Conservation (phyloP, 2,329 filamentous ascomycete species). For the Coniella vitis region DNA sequence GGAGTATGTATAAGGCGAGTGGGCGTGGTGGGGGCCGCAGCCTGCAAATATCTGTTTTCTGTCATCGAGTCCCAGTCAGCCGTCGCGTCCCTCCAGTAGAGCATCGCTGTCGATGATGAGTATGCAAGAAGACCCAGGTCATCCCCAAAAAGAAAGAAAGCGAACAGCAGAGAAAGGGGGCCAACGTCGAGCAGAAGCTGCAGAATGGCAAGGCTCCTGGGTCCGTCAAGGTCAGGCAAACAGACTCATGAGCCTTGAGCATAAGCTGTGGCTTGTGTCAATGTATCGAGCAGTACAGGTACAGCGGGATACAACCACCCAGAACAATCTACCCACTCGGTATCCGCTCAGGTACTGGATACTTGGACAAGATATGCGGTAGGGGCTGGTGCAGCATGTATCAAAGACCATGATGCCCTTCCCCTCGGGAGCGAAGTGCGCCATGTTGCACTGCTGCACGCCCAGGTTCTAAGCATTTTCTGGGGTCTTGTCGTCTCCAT, state of each 20-base stretch:
- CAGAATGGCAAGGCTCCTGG: slow-evolving; percentile 7
- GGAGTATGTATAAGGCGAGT: too few relatives aligned
- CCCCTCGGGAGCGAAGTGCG: slow-evolving; percentile 9
- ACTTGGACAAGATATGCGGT: slow-evolving; percentile 5
- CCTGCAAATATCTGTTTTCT: too few relatives aligned
- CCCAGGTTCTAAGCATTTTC: slow-evolving; percentile 2
- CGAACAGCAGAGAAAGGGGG: not conserved
- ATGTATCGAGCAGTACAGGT: slow-evolving; percentile 14
- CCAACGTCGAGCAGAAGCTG: not conserved
- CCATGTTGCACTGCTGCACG: slow-evolving; percentile 11
- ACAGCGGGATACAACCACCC: slow-evolving; percentile 14
- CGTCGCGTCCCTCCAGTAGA: not conserved
- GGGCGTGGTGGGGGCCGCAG: too few relatives aligned
- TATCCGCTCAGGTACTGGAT: slow-evolving; percentile 9
- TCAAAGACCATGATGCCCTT: slow-evolving; percentile 5
- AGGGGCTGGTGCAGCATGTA: slow-evolving; percentile 6
- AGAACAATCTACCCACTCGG: slow-evolving; percentile 6
- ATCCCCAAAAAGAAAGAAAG: not conserved
- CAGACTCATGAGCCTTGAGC: slow-evolving; percentile 9
- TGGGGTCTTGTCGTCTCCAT: slow-evolving; percentile 1
- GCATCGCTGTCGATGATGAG: too few relatives aligned
- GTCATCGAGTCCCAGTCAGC: not conserved
- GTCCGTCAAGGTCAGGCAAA: slow-evolving; percentile 3
- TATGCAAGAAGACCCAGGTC: too few relatives aligned
- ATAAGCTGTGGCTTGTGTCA: slow-evolving; percentile 16